Conservation (phyloP, 2,329 filamentous ascomycete genomes). For the Hypoxylon sp. region DNA sequence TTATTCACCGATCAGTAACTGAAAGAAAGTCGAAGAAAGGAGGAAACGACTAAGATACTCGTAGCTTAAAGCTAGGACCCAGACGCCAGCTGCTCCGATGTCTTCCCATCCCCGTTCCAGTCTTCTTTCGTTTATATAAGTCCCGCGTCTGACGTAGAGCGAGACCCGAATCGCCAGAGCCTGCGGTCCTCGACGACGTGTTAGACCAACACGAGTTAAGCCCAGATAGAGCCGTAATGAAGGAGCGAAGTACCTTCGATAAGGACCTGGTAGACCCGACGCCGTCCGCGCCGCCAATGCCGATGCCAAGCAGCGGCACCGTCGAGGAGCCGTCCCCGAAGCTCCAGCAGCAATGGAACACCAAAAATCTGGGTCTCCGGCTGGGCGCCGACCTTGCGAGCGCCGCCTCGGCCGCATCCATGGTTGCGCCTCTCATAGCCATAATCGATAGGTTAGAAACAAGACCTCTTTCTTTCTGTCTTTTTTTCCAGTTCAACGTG, state of each 20-base stretch:
- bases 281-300: conserved; percentile 12
- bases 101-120: conserved; percentile 2
- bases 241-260: conserved; percentile 18
- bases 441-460: conserved; percentile 79
- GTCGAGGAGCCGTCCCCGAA: conserved; percentile 34
- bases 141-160: conserved; percentile 7
- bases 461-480: neutral
- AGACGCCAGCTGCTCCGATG: conserved; percentile 13
- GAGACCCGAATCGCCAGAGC: conserved; percentile 1
- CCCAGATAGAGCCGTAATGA: conserved; percentile 28
- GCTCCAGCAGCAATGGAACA: conserved; percentile 69
- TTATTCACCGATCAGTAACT: conserved; percentile 1
- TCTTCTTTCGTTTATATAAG: conserved; percentile 17
- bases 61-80: neutral
- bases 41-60: neutral
- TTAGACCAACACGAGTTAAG: conserved; percentile 9
- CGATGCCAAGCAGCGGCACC: conserved; percentile 24
- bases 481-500: too few relatives aligned
- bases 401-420: conserved; percentile 73
- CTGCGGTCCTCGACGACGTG: conserved; percentile 1
- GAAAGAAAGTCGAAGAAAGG: conserved; percentile 2
- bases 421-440: conserved; percentile 85
- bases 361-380: conserved; percentile 71
- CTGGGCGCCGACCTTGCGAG: conserved; percentile 73
- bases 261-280: conserved; percentile 23